Evolutionary conservation across 106 monocot genomes (phyloP).

Genomic region (Dendrobium chrysotoxum): DNA sequence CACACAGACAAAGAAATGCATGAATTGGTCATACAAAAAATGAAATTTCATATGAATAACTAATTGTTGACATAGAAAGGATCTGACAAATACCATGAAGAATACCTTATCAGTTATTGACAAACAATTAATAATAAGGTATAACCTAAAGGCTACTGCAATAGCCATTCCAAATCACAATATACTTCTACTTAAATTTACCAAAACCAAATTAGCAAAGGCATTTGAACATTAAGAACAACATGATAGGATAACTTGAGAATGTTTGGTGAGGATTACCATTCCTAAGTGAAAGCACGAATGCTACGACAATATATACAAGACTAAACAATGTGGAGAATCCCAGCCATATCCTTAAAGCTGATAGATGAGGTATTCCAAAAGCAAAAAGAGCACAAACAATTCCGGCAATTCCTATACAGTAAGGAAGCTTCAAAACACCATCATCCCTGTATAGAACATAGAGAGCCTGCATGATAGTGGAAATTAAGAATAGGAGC

Average conservation of each 20-base stretch:
- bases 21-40: no score
- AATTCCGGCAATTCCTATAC: slow-evolving; percentile 75
- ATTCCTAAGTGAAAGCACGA: slow-evolving; percentile 69
- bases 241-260: no score
- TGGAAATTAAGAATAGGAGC: no score
- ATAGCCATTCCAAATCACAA: neutral
- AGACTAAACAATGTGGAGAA: slow-evolving; percentile 85
- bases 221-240: no score
- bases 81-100: neutral
- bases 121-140: neutral
- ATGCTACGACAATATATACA: slow-evolving; percentile 62
- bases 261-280: slow-evolving; percentile 32
- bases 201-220: no score
- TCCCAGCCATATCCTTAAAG: slow-evolving; percentile 83
- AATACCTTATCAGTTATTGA: neutral
- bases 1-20: no score
- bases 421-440: slow-evolving; percentile 86
- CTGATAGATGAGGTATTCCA: slow-evolving; percentile 92
- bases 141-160: neutral
- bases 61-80: neutral
- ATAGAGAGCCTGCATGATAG: slow-evolving; percentile 65
- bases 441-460: slow-evolving; percentile 70
- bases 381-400: slow-evolving; percentile 97
- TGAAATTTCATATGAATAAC: neutral
- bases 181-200: no score